Conservation (phyloP, 2,329 filamentous ascomycete genomes). For the Alternaria arborescens region DNA sequence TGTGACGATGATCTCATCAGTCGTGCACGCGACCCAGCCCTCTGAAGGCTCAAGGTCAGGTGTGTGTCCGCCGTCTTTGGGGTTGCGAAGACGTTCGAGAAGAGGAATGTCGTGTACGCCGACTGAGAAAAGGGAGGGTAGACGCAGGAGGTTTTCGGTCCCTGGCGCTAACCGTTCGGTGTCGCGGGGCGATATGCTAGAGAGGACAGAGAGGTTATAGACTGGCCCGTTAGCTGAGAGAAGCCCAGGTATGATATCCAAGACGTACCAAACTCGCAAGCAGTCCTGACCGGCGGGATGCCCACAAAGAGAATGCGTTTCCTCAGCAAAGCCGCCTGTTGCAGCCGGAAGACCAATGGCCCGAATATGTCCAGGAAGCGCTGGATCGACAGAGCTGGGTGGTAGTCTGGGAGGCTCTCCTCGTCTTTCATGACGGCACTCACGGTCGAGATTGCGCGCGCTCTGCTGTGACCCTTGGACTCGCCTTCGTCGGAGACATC, state of each 20-base stretch:
- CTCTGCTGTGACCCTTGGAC: conserved; percentile 36
- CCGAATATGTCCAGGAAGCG: conserved; percentile 84
- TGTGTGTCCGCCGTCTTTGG: conserved; percentile 46
- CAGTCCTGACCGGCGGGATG: conserved; percentile 82
- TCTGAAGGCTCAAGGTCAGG: conserved; percentile 56
- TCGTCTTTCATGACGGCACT: conserved; percentile 66
- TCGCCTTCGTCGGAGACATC: background rate
- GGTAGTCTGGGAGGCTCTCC: conserved; percentile 76
- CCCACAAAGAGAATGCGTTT: conserved; percentile 89
- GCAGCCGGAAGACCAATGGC: conserved; percentile 88
- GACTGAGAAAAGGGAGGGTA: conserved; percentile 88
- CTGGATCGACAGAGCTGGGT: conserved; percentile 85
- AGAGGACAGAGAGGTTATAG: conserved; percentile 91
- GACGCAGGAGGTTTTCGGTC: conserved; percentile 67
- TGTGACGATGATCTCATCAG: conserved; percentile 87
- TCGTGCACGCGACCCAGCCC: conserved; percentile 95
- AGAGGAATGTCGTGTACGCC: conserved; percentile 92
- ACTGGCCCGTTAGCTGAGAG: conserved; percentile 61
- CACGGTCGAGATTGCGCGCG: conserved; percentile 59
- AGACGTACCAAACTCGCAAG: conserved; percentile 84
- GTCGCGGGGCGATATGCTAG: conserved; percentile 81
- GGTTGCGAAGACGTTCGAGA: conserved; percentile 67
- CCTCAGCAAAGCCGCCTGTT: conserved; percentile 83
- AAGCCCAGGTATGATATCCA: background rate
- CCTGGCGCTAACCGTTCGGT: conserved; percentile 72